phyloP scores from a whole-genome alignment of 352 stramenopile genomes.

The Phytophthora cryptogea region DNA sequence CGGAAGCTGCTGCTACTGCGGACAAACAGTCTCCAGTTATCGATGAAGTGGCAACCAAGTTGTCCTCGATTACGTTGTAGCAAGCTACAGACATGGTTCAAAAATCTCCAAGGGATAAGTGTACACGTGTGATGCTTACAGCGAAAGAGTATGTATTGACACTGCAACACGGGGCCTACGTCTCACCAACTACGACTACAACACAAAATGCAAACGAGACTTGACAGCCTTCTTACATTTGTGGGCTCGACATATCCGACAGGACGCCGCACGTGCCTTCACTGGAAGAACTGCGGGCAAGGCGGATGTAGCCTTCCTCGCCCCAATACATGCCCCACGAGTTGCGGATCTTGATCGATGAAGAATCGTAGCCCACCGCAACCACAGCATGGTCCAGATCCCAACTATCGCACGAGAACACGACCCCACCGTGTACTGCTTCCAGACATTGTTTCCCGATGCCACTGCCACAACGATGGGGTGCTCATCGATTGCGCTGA shows the following conservation, averaged over 20 bases:
- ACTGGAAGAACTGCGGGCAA: constrained; percentile 67
- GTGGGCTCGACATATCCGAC: constrained; percentile 49
- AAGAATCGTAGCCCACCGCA: constrained; percentile 93
- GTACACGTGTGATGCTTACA: neutral
- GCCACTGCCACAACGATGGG: constrained; percentile 96
- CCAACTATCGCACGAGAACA: constrained; percentile 70
- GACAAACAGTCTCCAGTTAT: constrained; percentile 7
- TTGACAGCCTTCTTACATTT: constrained; percentile 26
- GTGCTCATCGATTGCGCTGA: constrained; percentile 50
- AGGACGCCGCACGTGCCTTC: constrained; percentile 56
- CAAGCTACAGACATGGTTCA: neutral
- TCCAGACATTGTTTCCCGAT: constrained; percentile 94
- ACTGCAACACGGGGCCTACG: constrained; percentile 10
- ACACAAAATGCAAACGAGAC: constrained; percentile 9
- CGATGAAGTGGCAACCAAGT: constrained; percentile 19
- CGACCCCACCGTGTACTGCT: constrained; percentile 97
- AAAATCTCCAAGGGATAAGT: neutral
- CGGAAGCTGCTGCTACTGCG: constrained; percentile 5
- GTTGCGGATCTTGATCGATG: constrained; percentile 96
- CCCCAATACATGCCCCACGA: constrained; percentile 94
- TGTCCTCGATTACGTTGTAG: constrained; percentile 10
- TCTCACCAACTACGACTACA: constrained; percentile 9
- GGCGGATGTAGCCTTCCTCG: constrained; percentile 92
- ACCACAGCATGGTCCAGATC: constrained; percentile 97
- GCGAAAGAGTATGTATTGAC: constrained; percentile 4